Conservation (phyloP, 768 basidiomycete species). For the Tephrocybe sp. region DNA sequence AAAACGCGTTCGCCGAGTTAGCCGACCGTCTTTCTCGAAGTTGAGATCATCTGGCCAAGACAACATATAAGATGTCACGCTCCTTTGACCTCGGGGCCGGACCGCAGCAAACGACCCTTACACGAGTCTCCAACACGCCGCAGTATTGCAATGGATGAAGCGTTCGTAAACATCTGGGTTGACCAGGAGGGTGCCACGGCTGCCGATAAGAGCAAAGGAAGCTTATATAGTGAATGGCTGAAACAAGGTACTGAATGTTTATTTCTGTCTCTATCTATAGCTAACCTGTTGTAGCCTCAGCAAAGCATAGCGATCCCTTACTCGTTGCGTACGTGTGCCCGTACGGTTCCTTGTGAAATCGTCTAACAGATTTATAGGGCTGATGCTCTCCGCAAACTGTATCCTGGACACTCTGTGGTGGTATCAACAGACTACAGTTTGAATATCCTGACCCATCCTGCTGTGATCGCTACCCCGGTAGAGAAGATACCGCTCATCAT, state of each 20-base stretch:
- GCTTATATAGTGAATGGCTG: conserved; percentile 52
- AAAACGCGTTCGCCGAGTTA: no score
- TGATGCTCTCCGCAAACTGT: conserved; percentile 52
- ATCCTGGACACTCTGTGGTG: conserved; percentile 64
- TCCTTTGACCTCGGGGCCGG: not conserved
- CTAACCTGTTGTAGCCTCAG: conserved; percentile 43
- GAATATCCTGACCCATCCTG: conserved; percentile 53
- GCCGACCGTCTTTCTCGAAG: no score
- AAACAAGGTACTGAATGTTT: conserved; percentile 41
- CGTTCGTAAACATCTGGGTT: conserved; percentile 19
- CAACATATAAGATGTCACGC: no score
- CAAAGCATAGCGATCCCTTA: conserved; percentile 43
- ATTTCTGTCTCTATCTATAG: not conserved
- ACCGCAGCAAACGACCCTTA: not conserved
- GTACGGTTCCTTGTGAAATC: not conserved
- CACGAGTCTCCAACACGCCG: no score
- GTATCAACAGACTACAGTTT: conserved; percentile 47
- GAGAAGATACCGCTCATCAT: conserved; percentile 51
- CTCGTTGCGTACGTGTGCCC: conserved; percentile 42
- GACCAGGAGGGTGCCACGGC: conserved; percentile 14
- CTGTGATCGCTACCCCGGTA: conserved; percentile 41
- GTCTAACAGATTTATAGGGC: conserved; percentile 23
- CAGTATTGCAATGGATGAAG: conserved; percentile 12
- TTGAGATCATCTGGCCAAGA: no score
- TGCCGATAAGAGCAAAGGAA: conserved; percentile 25